Percentiles rank a stretch among this genome's conserved stretches.
These are phyloP conservation scores for Piper betle DNA, from an alignment of 164 flowering plant genomes.

Conservation along the genomic window DNA sequence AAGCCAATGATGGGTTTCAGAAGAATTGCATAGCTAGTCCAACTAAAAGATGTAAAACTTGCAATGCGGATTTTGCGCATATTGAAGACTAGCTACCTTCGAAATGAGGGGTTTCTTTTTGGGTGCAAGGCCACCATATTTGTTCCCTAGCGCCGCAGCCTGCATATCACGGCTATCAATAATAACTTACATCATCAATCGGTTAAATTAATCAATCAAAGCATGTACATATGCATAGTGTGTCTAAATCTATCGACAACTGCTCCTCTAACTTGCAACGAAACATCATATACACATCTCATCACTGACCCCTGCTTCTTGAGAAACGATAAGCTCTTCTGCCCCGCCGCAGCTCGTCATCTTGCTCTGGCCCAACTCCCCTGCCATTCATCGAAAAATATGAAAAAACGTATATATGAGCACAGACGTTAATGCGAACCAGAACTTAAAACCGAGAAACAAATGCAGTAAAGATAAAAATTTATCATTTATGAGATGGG, in stretches of 20 bases:
- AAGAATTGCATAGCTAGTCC: not conserved
- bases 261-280: too few relatives aligned
- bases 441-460: too few relatives aligned
- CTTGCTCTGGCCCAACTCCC: too few relatives aligned
- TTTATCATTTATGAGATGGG: too few relatives aligned
- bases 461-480: too few relatives aligned
- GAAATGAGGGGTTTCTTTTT: conserved; percentile 85
- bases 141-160: conserved; percentile 19
- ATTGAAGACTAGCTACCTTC: conserved; percentile 24
- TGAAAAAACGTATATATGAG: not conserved
- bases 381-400: not conserved
- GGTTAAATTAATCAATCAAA: too few relatives aligned
- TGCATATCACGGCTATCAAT: too few relatives aligned
- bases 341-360: conserved; percentile 3
- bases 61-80: too few relatives aligned
- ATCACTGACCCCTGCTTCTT: conserved; percentile 1
- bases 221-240: not conserved
- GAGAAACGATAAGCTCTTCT: conserved; percentile 2
- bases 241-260: too few relatives aligned
- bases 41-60: not conserved
- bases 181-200: too few relatives aligned
- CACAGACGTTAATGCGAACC: too few relatives aligned
- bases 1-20: not conserved
- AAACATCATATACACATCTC: not conserved
- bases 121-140: conserved; percentile 63